Conservation (phyloP, 768 basidiomycete species). For the Collybiopsis confluens region DNA sequence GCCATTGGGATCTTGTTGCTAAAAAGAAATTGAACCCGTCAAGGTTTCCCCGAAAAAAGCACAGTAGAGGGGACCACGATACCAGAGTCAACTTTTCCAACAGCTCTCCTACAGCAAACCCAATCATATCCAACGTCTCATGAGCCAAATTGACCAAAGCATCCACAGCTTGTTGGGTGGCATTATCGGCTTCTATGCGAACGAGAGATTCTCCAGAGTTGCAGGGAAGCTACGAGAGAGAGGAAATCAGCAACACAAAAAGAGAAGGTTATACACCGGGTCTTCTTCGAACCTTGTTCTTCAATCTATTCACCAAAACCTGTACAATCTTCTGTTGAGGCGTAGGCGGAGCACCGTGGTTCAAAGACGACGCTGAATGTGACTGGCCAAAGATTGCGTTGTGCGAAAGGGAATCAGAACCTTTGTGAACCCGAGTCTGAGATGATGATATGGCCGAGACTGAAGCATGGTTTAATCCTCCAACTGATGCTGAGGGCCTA, state of each 20-base stretch:
- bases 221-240: slow-evolving; percentile 63
- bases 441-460: slow-evolving; percentile 26
- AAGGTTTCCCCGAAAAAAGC: too few relatives aligned
- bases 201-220: slow-evolving; percentile 75
- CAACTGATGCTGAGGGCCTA: slow-evolving; percentile 57
- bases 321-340: slow-evolving; percentile 83
- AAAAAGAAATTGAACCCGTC: slow-evolving; percentile 12
- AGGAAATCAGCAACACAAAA: background rate
- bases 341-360: slow-evolving; percentile 33
- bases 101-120: slow-evolving; percentile 70
- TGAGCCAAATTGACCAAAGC: slow-evolving; percentile 76
- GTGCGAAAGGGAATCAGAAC: slow-evolving; percentile 62
- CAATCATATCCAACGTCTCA: slow-evolving; percentile 77
- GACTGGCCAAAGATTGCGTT: slow-evolving; percentile 27
- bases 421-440: slow-evolving; percentile 49
- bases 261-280: background rate
- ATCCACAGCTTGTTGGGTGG: slow-evolving; percentile 72
- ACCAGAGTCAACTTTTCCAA: slow-evolving; percentile 79
- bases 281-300: slow-evolving; percentile 59
- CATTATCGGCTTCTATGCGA: slow-evolving; percentile 69
- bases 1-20: slow-evolving; percentile 12
- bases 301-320: slow-evolving; percentile 74
- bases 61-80: slow-evolving; percentile 11
- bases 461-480: slow-evolving; percentile 26
- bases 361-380: slow-evolving; percentile 29